These are phyloP conservation scores for Aspergillus tanneri DNA, from an alignment of 2,329 filamentous ascomycete species.

Conservation along the genomic window DNA sequence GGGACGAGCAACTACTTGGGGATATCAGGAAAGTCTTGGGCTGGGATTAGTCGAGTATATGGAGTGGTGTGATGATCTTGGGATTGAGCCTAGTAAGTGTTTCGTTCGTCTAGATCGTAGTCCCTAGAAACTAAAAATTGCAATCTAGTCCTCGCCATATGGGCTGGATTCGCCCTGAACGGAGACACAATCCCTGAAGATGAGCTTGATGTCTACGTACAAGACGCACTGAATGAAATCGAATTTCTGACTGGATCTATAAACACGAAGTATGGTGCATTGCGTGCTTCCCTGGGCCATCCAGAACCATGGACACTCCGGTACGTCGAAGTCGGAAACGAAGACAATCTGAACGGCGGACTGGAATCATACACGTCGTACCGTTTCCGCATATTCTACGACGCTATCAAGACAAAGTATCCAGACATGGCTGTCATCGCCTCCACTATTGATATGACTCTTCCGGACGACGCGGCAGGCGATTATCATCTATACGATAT, in stretches of 20 bases:
- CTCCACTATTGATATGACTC: constrained; percentile 27
- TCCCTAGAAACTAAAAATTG: neutral
- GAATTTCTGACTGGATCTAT: constrained; percentile 29
- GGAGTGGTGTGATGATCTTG: constrained; percentile 11
- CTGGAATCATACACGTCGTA: constrained; percentile 53
- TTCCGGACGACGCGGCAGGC: constrained; percentile 26
- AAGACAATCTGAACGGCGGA: constrained; percentile 60
- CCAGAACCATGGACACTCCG: constrained; percentile 60
- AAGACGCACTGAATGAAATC: constrained; percentile 37
- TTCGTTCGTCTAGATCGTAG: neutral
- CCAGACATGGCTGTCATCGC: constrained; percentile 54
- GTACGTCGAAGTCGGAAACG: constrained; percentile 67
- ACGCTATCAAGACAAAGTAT: constrained; percentile 58
- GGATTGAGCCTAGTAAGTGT: constrained; percentile 40
- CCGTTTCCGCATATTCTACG: constrained; percentile 59
- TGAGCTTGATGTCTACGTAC: constrained; percentile 35
- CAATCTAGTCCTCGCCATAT: constrained; percentile 42
- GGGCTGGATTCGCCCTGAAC: constrained; percentile 46
- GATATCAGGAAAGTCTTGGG: constrained; percentile 47
- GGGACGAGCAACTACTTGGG: constrained; percentile 43
- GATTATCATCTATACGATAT: constrained; percentile 53
- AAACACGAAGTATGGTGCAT: constrained; percentile 38
- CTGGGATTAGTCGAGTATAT: constrained; percentile 50
- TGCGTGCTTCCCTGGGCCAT: constrained; percentile 60
- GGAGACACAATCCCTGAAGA: constrained; percentile 32